These are phyloP conservation scores for Penicillium coprophilum DNA, from an alignment of 495 filamentous ascomycete genomes.

Conservation along the genomic window DNA sequence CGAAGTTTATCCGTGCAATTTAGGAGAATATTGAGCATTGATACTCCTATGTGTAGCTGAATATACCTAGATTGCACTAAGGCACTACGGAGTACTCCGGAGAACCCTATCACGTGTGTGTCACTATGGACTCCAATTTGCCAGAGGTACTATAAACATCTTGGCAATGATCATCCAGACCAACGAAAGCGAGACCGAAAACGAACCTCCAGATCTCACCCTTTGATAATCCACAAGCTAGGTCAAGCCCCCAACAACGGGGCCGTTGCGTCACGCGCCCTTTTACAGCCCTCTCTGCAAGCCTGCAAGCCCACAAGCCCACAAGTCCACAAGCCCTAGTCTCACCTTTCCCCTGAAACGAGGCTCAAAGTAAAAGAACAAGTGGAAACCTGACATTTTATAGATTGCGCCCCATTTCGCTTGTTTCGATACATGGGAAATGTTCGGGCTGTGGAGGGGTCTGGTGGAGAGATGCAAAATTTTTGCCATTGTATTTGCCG, in stretches of 20 bases:
- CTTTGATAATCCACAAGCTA: not conserved
- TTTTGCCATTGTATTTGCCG: conserved; percentile 18
- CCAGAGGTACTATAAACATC: no score
- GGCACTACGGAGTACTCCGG: no score
- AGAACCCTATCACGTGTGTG: no score
- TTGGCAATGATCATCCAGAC: no score
- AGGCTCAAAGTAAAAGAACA: conserved; percentile 2
- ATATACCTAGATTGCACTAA: no score
- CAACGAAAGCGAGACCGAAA: not conserved
- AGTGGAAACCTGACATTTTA: not conserved
- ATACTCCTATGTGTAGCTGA: no score
- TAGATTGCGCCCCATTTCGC: not conserved
- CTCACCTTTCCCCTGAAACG: conserved; percentile 7
- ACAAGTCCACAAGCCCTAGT: not conserved
- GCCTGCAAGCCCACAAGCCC: not conserved
- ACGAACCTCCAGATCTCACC: not conserved
- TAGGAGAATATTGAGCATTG: no score
- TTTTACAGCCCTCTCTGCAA: not conserved
- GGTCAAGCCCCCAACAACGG: conserved; percentile 4
- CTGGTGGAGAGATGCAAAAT: not conserved
- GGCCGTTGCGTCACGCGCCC: conserved; percentile 5
- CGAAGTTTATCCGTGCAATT: no score
- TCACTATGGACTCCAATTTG: no score
- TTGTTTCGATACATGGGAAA: not conserved
- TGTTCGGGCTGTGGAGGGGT: not conserved